Base-by-base conservation (phyloP, 805 yeast genomes). In the Osmozyma mogii region DNA sequence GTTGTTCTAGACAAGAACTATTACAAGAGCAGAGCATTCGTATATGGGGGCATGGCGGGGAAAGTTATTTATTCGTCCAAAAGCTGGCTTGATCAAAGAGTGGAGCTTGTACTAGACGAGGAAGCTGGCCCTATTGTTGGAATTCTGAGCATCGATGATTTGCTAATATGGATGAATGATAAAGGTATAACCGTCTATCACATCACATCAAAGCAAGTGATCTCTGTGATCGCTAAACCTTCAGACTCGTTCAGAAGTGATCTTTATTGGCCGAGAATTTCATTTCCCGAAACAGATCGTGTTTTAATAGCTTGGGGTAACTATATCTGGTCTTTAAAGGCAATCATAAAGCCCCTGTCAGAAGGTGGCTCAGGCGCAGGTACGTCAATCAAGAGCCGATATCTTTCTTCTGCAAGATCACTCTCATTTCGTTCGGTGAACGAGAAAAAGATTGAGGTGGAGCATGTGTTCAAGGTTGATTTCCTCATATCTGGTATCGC, bases 21-120 rank as follows among this genome's bases (percentile, higher is more conserved):
- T 50, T 52, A 50, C 23, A 65, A 64, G 7, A 66, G 77, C 0
- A 71, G 74, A 32, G 66, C 79, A 7, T 89, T 87, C 43, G 65
- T 85, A 0, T 78, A 88, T 18, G 96, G 97, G 3, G 96, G 96
- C 0, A 85, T 79, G 58, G 78, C 87, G 6, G 96, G 96, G 0
- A 75, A 82, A 27, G 78, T 92, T 0, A 56, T 82, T 0, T 57
- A 76, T 27, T 80, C 94, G 1, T 78, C 79, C 22, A 68, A 78
- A 39, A 83, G 82, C 44, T 89, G 98, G 98, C 59, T 92, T 5
- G 94, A 94, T 1, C 76, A 78, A 36, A 67, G 95, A 34, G 64
- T 66, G 2, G 97, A 92, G 44, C 64, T 74, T 0, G 55, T 69
- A 0, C 34, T 92, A 5, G 80, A 76, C 15, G 65, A 70, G 25